phyloP scores from a whole-genome alignment of 2,329 filamentous ascomycete species.

The Teratosphaeria epicoccoides region DNA sequence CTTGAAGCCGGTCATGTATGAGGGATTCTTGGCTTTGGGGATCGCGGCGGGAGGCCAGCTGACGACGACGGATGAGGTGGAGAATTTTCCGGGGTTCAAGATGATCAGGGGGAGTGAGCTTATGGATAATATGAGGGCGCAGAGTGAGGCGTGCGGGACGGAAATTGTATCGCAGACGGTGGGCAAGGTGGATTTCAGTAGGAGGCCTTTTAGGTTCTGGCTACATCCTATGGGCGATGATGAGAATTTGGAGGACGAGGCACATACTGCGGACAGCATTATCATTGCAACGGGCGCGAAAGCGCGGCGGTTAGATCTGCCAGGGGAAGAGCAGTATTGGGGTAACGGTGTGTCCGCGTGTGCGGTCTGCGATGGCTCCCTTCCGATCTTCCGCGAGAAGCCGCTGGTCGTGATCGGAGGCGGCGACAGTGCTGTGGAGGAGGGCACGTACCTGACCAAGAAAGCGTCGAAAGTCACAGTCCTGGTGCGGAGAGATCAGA shows the following conservation, averaged over 20 bases:
- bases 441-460: conserved; percentile 95
- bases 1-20: conserved; percentile 88
- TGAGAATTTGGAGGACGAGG: conserved; percentile 55
- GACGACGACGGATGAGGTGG: conserved; percentile 94
- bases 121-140: conserved; percentile 91
- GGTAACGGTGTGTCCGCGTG: conserved; percentile 93
- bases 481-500: conserved; percentile 73
- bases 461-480: conserved; percentile 94
- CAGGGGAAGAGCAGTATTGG: conserved; percentile 93
- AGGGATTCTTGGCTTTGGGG: conserved; percentile 95
- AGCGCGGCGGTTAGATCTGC: conserved; percentile 68
- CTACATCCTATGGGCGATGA: conserved; percentile 63
- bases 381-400: conserved; percentile 96
- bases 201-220: conserved; percentile 84
- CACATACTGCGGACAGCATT: conserved; percentile 77
- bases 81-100: conserved; percentile 96
- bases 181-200: conserved; percentile 71
- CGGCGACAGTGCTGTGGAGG: conserved; percentile 92
- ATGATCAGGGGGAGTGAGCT: conserved; percentile 77
- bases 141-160: conserved; percentile 87
- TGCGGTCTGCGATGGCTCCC: conserved; percentile 91
- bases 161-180: conserved; percentile 90
- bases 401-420: conserved; percentile 91
- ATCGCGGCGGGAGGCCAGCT: conserved; percentile 93
- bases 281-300: conserved; percentile 95